Evolutionary conservation across 306 rosid species (phyloP).

Genomic region (Quercus cerris): DNA sequence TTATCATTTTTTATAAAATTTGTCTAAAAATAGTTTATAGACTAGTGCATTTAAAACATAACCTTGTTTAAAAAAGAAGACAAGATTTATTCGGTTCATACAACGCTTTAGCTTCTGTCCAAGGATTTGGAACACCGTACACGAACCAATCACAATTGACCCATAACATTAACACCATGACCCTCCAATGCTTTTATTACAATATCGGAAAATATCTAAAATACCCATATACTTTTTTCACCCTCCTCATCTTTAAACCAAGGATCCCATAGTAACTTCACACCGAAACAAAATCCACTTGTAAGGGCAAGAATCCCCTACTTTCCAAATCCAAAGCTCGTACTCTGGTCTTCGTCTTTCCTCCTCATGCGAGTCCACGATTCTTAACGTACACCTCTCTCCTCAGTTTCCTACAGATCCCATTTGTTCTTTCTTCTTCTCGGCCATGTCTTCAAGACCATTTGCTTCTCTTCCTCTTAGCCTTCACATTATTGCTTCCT

Average conservation of each 20-base stretch:
- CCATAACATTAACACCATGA: background rate
- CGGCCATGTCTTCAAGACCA: constrained; percentile 2
- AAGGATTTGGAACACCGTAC: background rate
- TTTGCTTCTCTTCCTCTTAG: background rate
- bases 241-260: background rate
- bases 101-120: background rate
- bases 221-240: background rate
- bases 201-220: background rate
- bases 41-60: too few species aligned
- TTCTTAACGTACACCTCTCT: constrained; percentile 59
- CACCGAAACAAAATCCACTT: background rate
- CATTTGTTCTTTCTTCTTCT: constrained; percentile 29
- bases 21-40: too few species aligned
- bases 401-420: constrained; percentile 49
- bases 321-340: background rate
- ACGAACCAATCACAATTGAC: background rate
- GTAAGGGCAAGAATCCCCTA: background rate
- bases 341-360: background rate
- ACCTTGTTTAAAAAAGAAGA: too few species aligned
- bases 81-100: background rate
- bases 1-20: too few species aligned
- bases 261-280: background rate
- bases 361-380: constrained; percentile 12
- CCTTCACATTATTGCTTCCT: constrained; percentile 20
- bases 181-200: background rate